Evolutionary conservation across 169 alveolate genomes (phyloP), one percentile per base, ranked within the genome.

Genomic region (Theileria orientalis): DNA sequence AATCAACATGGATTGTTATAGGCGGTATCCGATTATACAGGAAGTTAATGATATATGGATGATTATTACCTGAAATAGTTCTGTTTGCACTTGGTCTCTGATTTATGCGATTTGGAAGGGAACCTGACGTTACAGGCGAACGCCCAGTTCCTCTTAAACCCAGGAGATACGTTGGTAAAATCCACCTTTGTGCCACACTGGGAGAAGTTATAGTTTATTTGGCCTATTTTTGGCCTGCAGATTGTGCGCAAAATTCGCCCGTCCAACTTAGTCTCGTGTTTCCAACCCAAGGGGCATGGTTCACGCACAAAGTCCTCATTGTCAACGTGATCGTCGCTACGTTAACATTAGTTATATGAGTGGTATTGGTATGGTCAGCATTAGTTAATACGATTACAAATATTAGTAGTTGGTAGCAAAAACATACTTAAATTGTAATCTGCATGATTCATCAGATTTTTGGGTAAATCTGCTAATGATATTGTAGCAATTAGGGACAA

Each of bases 211-310:
- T 78, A 30, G 6, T 61, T 59, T n/a, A 70, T 69, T 56, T 54
- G 82, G 47, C 68, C 84, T 27, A 19, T 30, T 0, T 90, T 85
- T 0, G 85, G 57, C 44, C 75, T 40, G 76, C 91, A 83, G 13
- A 70, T 29, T 52, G 66, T 73, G 21, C 83, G 74, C 19, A 78
- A 32, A 30, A 69, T 29, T 13, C 30, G 46, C 30, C 73, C 90
- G 42, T 71, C 79, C 41, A 75, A 57, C 11, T 63, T 63, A 21
- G 69, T 46, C 46, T 69, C 67, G 11, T 19, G 40, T 16, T 51
- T 66, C 93, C 93, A 87, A 2, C 91, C 91, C 40, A 77, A 33
- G n/a, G 93, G 93, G 66, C 93, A 87, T 52, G 82, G 69, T 9
- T 83, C 71, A 25, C 85, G 56, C 16, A 84, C 79, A 47, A 74